Evolutionary conservation across 1,284 basidiomycete species (phyloP).

Genomic region (Heterobasidion parviporum): DNA sequence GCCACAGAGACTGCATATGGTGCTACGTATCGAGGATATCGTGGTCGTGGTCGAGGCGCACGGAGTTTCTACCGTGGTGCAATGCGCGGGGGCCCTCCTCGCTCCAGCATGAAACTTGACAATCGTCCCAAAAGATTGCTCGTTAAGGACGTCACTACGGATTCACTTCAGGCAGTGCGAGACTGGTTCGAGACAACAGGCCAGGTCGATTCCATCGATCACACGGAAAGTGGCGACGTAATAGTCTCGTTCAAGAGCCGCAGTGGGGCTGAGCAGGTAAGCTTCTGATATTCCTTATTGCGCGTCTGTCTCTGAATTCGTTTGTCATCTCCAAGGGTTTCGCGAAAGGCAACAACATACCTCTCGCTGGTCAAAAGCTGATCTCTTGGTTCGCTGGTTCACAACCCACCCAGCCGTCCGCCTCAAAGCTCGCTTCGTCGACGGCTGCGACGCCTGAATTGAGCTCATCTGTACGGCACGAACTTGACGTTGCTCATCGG

Average conservation of each 20-base stretch:
- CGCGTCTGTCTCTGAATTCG: too few species aligned
- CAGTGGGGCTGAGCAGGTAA: constrained; percentile 67
- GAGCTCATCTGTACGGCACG: neutral
- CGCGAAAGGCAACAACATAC: constrained; percentile 56
- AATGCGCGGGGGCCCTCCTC: constrained; percentile 54
- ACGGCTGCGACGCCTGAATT: neutral
- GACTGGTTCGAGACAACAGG: constrained; percentile 80
- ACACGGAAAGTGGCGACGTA: constrained; percentile 42
- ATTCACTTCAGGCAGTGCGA: constrained; percentile 52
- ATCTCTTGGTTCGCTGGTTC: constrained; percentile 54
- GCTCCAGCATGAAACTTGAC: constrained; percentile 79
- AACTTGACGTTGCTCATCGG: neutral
- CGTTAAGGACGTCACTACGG: constrained; percentile 58
- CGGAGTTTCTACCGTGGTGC: constrained; percentile 55
- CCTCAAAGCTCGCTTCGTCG: constrained; percentile 5
- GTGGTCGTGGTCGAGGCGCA: constrained; percentile 62
- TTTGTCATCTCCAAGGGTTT: constrained; percentile 37
- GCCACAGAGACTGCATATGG: constrained; percentile 25
- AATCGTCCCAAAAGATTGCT: constrained; percentile 81
- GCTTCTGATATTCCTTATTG: neutral
- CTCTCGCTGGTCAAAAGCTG: constrained; percentile 54
- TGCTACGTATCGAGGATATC: constrained; percentile 53
- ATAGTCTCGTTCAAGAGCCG: constrained; percentile 63
- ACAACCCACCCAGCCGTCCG: constrained; percentile 16
- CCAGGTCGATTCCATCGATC: constrained; percentile 56